Base-by-base conservation (phyloP, 2,329 filamentous ascomycete species). In the Calonectria fujianensis region DNA sequence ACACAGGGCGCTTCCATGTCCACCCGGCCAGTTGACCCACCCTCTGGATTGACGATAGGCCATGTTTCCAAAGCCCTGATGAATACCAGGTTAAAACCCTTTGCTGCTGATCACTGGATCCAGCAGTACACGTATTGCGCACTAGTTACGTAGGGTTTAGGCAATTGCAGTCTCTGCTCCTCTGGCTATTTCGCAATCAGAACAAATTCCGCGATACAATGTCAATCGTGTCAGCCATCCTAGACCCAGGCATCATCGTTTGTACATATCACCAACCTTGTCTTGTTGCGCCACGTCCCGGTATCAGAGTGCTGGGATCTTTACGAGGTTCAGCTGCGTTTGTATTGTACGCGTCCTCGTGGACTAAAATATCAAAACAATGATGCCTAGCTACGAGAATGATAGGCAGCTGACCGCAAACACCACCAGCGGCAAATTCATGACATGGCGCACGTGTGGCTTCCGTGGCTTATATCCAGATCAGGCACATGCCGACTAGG, bases 391-490 rank as follows among this genome's bases (percentile, higher is more conserved):
- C 66, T 76, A 77, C 73, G 70, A 68, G 52, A 71, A 71, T 41
- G 68, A 35, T 16, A 37, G 39, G 39, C 76, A 72, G 72, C 77
- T 78, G 77, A 76, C 64, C 24, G 14, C 32, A 7, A 35, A 32
- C 31, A 51, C 24, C 14, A 59, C 13, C 48, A 63, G 50, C 48
- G 35, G 54, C 48, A 48, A 63, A 63, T 24, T 29, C n/a, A 69
- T 35, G 70, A 61, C 52, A 69, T 11, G 16, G 27, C 16, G 31
- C 67, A 71, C 59, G 54, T 63, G 66, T 73, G 67, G 48, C 51
- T 73, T 27, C 14, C 59, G 70, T 75, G 72, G 72, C 71, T 77
- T 35, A 67, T 67, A 37, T 70, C 52, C 31, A 27, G 31, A 73
- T 37, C 51, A 31, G 51, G n/a, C 35, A 29, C 67, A 48, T 16